Base-by-base conservation (phyloP, 139 green algal species). In the Deuterostichococcus epilithicus region DNA sequence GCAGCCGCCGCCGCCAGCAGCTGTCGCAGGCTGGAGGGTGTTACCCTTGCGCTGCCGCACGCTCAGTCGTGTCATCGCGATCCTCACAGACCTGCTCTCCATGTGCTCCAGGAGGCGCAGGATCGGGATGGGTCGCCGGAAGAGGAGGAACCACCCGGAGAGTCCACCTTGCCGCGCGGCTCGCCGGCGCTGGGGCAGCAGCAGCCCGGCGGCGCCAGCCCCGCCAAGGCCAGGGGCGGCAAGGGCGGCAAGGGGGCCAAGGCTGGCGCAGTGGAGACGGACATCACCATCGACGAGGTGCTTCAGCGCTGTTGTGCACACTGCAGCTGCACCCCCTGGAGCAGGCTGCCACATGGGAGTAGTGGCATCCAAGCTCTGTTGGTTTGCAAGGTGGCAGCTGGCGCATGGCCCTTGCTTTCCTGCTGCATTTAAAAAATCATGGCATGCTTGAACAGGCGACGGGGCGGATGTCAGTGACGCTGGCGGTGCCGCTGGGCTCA, bases 401-500 rank as follows among this genome's bases (percentile, higher is more conserved):
- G 70, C 70, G 68, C 69, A 37, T 6, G 34, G 1, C 42, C 13
- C 42, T 13, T 52, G 42, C 10, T 52, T 52, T 52, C 42, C n/a
- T n/a, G n/a, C 42, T 52, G 42, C 42, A 52, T 13, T 13, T 52
- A 13, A 52, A 52, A 13, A 8, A 23, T 52, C 13, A n/a, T n/a
- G n/a, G n/a, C n/a, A n/a, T 52, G 8, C 42, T 52, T 13, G 18
- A 30, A 28, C 52, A 63, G 52, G 13, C 20, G 18, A 28, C 18
- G 13, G 20, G 20, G 18, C 10, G 3, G 52, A 13, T 63, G 52
- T 25, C 52, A 3, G 3, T 63, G 52, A 77, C 70, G n/a, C 37
- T 96, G 33, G 76, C 75, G 0, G 52, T 97, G 58, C 83, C 89
- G 36, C 81, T 97, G 52, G 76, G 78, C 59, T 74, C 84, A 0